These are phyloP conservation scores for Phyllachora maydis DNA, from an alignment of 2,329 filamentous ascomycete genomes.

Conservation along the genomic window DNA sequence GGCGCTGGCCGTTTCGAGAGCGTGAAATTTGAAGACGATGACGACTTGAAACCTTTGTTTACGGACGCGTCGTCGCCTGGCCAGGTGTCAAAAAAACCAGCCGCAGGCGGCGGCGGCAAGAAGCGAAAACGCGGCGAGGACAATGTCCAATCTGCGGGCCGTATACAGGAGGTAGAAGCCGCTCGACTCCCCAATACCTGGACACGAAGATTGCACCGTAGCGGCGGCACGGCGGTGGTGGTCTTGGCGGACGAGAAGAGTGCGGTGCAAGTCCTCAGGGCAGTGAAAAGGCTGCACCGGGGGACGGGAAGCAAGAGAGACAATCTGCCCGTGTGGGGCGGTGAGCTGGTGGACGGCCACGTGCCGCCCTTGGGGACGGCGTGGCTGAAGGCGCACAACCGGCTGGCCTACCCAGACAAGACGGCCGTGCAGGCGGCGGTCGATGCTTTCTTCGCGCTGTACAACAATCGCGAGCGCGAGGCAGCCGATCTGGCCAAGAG, in stretches of 20 bases:
- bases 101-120: slow-evolving; percentile 19
- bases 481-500: slow-evolving; percentile 39
- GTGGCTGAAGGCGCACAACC: slow-evolving; percentile 45
- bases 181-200: slow-evolving; percentile 50
- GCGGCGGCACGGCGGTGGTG: slow-evolving; percentile 62
- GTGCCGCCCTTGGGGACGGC: slow-evolving; percentile 33
- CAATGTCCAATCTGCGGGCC: too few relatives aligned
- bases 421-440: slow-evolving; percentile 48
- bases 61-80: slow-evolving; percentile 5
- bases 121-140: slow-evolving; percentile 33
- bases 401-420: slow-evolving; percentile 49
- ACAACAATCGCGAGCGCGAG: slow-evolving; percentile 48
- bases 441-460: slow-evolving; percentile 74
- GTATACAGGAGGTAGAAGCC: slow-evolving; percentile 33
- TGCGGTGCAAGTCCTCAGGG: slow-evolving; percentile 57
- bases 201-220: slow-evolving; percentile 47
- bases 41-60: too few relatives aligned
- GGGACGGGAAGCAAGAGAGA: too few relatives aligned
- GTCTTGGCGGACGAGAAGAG: slow-evolving; percentile 69
- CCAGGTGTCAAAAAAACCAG: slow-evolving; percentile 15
- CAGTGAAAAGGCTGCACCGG: slow-evolving; percentile 38
- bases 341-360: slow-evolving; percentile 33
- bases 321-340: slow-evolving; percentile 48
- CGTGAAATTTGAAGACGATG: slow-evolving; percentile 55
- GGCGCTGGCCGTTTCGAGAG: slow-evolving; percentile 60